phyloP scores from a whole-genome alignment of 1,139 yeast species.

The Suhomyces atakaporum region DNA sequence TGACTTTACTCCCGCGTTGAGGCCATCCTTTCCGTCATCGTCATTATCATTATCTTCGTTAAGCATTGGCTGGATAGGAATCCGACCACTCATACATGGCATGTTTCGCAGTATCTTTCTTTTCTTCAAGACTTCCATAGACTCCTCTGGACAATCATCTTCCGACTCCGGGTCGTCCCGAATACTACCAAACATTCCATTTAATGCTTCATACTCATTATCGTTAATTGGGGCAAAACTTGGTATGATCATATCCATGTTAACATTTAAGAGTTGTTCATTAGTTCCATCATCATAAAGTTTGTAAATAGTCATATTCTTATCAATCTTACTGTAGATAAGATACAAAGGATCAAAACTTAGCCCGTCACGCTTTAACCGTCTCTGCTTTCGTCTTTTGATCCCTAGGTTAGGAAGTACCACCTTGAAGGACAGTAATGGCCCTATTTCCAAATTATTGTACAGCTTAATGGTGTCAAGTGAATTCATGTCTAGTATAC shows the following conservation, averaged over 20 bases:
- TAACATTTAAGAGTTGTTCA: constrained; percentile 15
- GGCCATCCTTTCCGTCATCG: constrained; percentile 6
- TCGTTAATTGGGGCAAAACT: constrained; percentile 11
- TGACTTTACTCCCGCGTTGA: constrained; percentile 10
- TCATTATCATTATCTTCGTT: constrained; percentile 4
- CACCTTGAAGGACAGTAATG: constrained; percentile 22
- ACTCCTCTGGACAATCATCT: constrained; percentile 2
- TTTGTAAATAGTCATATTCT: constrained; percentile 26
- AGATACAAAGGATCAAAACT: constrained; percentile 28
- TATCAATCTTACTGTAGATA: constrained; percentile 27
- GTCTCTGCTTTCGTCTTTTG: constrained; percentile 9
- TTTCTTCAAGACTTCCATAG: constrained; percentile 6
- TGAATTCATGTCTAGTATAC: constrained; percentile 27
- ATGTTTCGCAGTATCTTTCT: constrained; percentile 7
- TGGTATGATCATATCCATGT: constrained; percentile 13
- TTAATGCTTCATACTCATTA: constrained; percentile 14
- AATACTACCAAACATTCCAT: constrained; percentile 14
- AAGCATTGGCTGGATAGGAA: constrained; percentile 1
- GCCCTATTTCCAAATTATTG: constrained; percentile 32
- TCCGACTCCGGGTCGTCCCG: constrained; percentile 4
- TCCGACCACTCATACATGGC: constrained; percentile 1
- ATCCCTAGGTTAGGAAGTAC: constrained; percentile 9
- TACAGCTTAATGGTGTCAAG: constrained; percentile 22
- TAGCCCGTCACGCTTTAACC: constrained; percentile 8
- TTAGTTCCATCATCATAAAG: constrained; percentile 23